Base-by-base conservation (phyloP, 768 basidiomycete genomes). In the Guyanaporus albipodus region DNA sequence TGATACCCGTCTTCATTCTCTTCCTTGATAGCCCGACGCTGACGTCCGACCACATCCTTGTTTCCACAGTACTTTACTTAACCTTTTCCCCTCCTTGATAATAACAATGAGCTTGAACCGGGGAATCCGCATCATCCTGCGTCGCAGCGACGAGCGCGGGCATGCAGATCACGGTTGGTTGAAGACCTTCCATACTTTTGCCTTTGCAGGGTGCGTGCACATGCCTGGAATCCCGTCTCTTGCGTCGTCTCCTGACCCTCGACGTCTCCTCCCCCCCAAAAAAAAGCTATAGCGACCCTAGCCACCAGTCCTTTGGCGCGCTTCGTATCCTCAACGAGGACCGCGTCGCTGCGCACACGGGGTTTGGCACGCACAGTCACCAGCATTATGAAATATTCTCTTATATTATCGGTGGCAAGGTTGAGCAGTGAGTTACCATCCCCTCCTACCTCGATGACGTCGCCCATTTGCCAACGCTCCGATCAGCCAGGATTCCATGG, bases 311-410 rank as follows among this genome's bases (percentile, higher is more conserved):
- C 2, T 94, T 80, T 53, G 89, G 93, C 2, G 57, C 79, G 14
- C 77, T 97, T 1, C 80, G 93, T 8, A 89, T 97, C 28, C 84
- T 97, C 66, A 96, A 96, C 69, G 93, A 96, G 66, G 91, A 92
- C 57, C 83, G 89, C n/a, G 87, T 94, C 32, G 76, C 75, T 4
- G 69, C 85, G 6, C 58, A 67, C 15, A 83, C 80, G 15, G 95
- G 95, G 0, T 97, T 97, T 53, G 91, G 89, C 3, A 85, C 83
- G 0, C 90, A 93, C 66, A 74, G 77, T 6, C 91, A 94, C 59
- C 74, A 80, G 26, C 85, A 89, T 62, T 90, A 89, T 54, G 92
- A 96, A 59, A 97, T 96, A 51, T 96, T 93, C 70, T 85, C 84
- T 1, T 95, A 96, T 61, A 72, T 94, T 45, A 80, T 95, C 31